Conservation (phyloP, 148 eudicot genomes). For the Gaultheria prostrata region DNA sequence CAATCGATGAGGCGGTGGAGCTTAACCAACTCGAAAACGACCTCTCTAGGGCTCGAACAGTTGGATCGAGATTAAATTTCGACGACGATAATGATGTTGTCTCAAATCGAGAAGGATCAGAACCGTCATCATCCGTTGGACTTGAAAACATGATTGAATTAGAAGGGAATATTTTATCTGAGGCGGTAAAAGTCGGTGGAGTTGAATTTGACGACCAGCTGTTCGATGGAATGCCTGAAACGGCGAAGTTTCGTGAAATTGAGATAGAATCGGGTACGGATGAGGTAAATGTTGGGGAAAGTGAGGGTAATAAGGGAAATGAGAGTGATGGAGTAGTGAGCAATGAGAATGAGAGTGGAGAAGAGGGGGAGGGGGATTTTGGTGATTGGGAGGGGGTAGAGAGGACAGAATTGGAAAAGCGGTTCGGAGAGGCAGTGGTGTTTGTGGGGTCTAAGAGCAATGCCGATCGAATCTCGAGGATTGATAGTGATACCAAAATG, state of each 20-base stretch:
- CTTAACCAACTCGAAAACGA: not conserved
- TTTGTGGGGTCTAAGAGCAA: slow-evolving; percentile 43
- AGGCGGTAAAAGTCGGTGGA: slow-evolving; percentile 14
- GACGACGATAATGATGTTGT: not conserved
- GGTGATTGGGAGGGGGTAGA: slow-evolving; percentile 82
- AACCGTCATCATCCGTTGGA: not conserved
- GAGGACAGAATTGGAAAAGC: slow-evolving; percentile 60
- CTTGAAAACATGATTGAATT: not conserved
- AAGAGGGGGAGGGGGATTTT: slow-evolving; percentile 23
- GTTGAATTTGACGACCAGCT: slow-evolving; percentile 9
- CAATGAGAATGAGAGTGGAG: slow-evolving; percentile 13
- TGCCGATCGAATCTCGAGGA: slow-evolving; percentile 28
- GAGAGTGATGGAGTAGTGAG: slow-evolving; percentile 7
- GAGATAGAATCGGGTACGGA: slow-evolving; percentile 11
- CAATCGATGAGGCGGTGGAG: slow-evolving; percentile 7
- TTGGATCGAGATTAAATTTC: not conserved
- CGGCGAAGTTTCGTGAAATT: not conserved
- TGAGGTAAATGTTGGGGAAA: not conserved
- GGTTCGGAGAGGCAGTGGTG: slow-evolving; percentile 49
- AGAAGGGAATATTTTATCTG: not conserved
- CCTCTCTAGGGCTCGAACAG: not conserved
- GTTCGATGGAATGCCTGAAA: slow-evolving; percentile 14
- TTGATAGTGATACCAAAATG: slow-evolving; percentile 32
- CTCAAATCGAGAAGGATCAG: not conserved
- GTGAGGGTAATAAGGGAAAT: not conserved